Evolutionary conservation across 2,329 filamentous ascomycete genomes (phyloP).

Genomic region (Xylariomycetidae sp.): DNA sequence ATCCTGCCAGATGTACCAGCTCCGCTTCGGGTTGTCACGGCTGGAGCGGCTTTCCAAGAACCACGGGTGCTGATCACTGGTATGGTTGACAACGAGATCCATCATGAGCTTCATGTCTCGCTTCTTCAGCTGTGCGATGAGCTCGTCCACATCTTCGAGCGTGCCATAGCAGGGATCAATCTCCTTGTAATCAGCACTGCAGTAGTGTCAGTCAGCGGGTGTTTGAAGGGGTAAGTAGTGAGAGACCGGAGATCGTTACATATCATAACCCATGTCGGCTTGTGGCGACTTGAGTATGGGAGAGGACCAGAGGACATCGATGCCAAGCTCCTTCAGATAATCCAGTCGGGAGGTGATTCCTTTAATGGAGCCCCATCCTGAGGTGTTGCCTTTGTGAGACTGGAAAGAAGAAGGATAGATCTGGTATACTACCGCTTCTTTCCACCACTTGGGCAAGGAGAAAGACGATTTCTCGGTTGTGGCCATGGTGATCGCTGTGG

Average conservation of each 20-base stretch:
- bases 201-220: conserved; percentile 63
- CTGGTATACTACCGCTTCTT: conserved; percentile 53
- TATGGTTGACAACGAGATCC: conserved; percentile 76
- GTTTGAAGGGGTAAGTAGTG: conserved; percentile 59
- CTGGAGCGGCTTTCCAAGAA: conserved; percentile 62
- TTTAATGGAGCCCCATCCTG: conserved; percentile 55
- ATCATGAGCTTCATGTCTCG: conserved; percentile 67
- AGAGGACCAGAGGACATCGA: conserved; percentile 63
- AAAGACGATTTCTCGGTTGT: too few relatives aligned
- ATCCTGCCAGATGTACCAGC: conserved; percentile 62
- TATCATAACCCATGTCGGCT: not conserved
- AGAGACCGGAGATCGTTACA: too few relatives aligned
- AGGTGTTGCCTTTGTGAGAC: conserved; percentile 47
- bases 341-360: conserved; percentile 60
- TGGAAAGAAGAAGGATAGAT: conserved; percentile 57
- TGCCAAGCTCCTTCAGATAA: conserved; percentile 56
- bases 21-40: conserved; percentile 57
- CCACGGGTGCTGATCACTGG: conserved; percentile 67
- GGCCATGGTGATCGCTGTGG: too few relatives aligned
- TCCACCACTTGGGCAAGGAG: too few relatives aligned
- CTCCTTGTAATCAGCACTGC: conserved; percentile 62
- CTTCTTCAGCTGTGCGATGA: conserved; percentile 56
- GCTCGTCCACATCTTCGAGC: conserved; percentile 57
- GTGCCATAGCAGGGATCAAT: conserved; percentile 64
- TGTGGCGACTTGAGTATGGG: conserved; percentile 60